A percentile compares a stretch with the other conserved stretches of the same genome.
phyloP scores from a whole-genome alignment of 1,284 basidiomycete genomes.

The Papiliotrema terrestris region DNA sequence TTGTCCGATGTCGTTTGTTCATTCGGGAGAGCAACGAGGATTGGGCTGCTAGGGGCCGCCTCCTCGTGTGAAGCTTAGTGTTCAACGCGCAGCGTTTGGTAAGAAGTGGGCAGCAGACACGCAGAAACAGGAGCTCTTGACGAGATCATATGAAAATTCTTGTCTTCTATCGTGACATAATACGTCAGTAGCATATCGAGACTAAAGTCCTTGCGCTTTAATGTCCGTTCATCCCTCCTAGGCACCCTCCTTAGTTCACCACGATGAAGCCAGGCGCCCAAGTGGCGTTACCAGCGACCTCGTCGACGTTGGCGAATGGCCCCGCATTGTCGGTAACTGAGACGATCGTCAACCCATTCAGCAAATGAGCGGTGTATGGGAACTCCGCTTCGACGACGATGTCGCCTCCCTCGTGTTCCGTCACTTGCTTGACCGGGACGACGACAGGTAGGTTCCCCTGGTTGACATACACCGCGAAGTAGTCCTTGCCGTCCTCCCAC shows the following conservation, averaged over 20 bases:
- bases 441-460: neutral
- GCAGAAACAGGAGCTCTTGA: too few relatives aligned
- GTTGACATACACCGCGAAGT: constrained; percentile 1
- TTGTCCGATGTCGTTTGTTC: too few relatives aligned
- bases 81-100: too few relatives aligned
- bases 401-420: neutral
- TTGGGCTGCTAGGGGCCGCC: too few relatives aligned
- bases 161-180: too few relatives aligned
- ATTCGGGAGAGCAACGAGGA: too few relatives aligned
- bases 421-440: neutral
- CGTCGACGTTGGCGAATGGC: neutral
- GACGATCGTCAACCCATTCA: neutral
- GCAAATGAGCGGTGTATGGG: neutral
- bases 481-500: neutral
- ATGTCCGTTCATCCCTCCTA: too few relatives aligned
- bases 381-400: neutral
- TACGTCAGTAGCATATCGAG: too few relatives aligned
- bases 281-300: neutral
- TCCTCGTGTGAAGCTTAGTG: too few relatives aligned
- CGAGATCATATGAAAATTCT: too few relatives aligned
- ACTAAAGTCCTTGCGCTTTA: too few relatives aligned
- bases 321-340: neutral
- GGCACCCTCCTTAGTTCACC: neutral
- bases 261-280: neutral
- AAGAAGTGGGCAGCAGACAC: too few relatives aligned